These are phyloP conservation scores for Suillus tomentosus DNA, from an alignment of 768 basidiomycete species.

Conservation along the genomic window DNA sequence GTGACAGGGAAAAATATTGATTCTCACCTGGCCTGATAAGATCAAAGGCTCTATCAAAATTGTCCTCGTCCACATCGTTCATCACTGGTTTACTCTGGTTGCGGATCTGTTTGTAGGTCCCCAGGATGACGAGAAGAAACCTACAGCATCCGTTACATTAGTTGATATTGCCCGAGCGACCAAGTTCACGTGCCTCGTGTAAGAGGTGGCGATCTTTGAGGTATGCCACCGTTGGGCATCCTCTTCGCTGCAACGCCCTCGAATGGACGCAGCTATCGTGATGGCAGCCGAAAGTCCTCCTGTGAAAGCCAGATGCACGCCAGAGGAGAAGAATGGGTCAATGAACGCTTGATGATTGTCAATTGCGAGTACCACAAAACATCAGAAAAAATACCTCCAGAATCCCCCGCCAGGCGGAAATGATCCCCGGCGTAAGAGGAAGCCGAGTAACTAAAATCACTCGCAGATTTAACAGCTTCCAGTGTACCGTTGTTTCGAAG, in stretches of 20 bases:
- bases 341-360: background rate
- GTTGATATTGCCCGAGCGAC: background rate
- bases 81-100: slow-evolving; percentile 51
- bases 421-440: background rate
- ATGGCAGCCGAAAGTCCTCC: slow-evolving; percentile 59
- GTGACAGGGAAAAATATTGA: background rate
- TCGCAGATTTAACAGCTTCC: background rate
- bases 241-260: slow-evolving; percentile 34
- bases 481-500: background rate
- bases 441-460: background rate
- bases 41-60: background rate
- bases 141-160: background rate
- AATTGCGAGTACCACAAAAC: background rate
- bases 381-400: background rate
- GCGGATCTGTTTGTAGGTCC: slow-evolving; percentile 72
- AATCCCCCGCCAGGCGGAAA: slow-evolving; percentile 1
- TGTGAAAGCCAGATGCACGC: slow-evolving; percentile 66
- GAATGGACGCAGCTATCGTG: slow-evolving; percentile 52
- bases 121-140: slow-evolving; percentile 71
- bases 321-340: slow-evolving; percentile 45
- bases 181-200: slow-evolving; percentile 47
- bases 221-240: slow-evolving; percentile 56
- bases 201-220: slow-evolving; percentile 55
- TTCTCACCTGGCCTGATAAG: background rate
- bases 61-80: background rate